phyloP scores from a whole-genome alignment of 208 protist species.

The Leptomonas pyrrhocoris region DNA sequence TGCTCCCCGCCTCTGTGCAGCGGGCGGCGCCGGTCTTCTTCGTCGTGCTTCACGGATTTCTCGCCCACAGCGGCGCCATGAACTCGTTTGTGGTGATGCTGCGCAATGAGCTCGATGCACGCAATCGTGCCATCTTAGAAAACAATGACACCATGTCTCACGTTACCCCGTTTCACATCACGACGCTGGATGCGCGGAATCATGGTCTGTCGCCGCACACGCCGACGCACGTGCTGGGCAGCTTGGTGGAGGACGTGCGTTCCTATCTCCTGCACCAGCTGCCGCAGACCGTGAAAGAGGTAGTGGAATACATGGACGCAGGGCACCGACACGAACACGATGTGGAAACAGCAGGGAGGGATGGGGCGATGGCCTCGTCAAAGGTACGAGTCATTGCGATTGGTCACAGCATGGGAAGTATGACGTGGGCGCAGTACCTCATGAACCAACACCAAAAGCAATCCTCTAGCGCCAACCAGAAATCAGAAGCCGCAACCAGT shows the following conservation, averaged over 20 bases:
- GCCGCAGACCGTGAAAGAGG: conserved; percentile 4
- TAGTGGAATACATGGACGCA: not conserved
- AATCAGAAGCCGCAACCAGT: not conserved
- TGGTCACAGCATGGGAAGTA: conserved; percentile 73
- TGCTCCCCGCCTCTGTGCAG: conserved; percentile 10
- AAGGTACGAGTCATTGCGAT: conserved; percentile 41
- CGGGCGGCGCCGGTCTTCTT: conserved; percentile 37
- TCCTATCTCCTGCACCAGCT: conserved; percentile 29
- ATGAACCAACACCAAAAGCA: conserved; percentile 27
- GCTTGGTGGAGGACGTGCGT: conserved; percentile 44
- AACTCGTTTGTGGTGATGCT: conserved; percentile 44
- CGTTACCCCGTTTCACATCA: conserved; percentile 26
- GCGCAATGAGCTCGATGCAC: conserved; percentile 25
- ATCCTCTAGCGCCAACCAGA: not conserved
- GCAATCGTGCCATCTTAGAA: conserved; percentile 20
- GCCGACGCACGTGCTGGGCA: conserved; percentile 37
- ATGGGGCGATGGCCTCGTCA: not conserved
- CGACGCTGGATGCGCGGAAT: conserved; percentile 54
- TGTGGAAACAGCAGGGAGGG: not conserved
- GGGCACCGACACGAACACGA: not conserved
- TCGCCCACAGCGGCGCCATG: conserved; percentile 55
- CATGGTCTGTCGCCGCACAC: conserved; percentile 65
- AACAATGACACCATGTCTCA: conserved; percentile 8
- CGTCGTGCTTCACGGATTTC: conserved; percentile 65
- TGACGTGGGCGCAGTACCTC: conserved; percentile 54